phyloP scores from a whole-genome alignment of 352 stramenopile species.

The Phytophthora pistaciae region DNA sequence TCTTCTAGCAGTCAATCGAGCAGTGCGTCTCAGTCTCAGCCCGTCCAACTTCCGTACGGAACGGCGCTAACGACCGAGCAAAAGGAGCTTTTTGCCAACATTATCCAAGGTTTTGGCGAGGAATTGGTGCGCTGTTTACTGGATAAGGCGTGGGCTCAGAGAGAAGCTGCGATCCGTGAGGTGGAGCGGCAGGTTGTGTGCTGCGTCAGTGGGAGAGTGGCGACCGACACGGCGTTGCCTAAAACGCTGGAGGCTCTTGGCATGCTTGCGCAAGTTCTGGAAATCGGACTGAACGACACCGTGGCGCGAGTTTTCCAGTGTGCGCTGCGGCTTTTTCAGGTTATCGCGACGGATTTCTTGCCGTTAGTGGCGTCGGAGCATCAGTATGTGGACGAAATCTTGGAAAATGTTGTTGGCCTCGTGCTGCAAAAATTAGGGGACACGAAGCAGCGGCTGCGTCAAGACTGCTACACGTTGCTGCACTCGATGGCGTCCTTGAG shows the following conservation, averaged over 20 bases:
- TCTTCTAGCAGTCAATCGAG: conserved; percentile 25
- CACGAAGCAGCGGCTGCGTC: conserved; percentile 76
- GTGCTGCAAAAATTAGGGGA: conserved; percentile 83
- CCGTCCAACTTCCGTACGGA: conserved; percentile 70
- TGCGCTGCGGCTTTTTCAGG: conserved; percentile 72
- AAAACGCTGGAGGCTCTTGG: conserved; percentile 69
- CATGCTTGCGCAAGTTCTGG: conserved; percentile 65
- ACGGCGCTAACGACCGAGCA: conserved; percentile 74
- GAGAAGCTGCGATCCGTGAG: conserved; percentile 77
- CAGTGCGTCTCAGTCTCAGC: conserved; percentile 35
- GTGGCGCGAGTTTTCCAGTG: conserved; percentile 86
- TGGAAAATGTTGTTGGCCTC: conserved; percentile 64
- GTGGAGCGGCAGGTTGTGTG: conserved; percentile 75
- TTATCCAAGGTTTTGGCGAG: conserved; percentile 75
- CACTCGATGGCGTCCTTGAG: conserved; percentile 64
- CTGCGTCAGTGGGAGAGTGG: conserved; percentile 53
- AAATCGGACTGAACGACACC: conserved; percentile 79
- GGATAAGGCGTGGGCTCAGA: conserved; percentile 83
- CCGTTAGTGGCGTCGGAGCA: conserved; percentile 54
- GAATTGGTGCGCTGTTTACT: conserved; percentile 79
- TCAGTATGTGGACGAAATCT: conserved; percentile 64
- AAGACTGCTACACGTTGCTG: conserved; percentile 78
- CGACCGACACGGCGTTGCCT: conserved; percentile 52
- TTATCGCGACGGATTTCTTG: conserved; percentile 79
- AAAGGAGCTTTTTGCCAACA: conserved; percentile 48